A percentile compares a stretch with the other conserved stretches of the same genome.
Conservation (phyloP, 192 early-diverging fungal genomes). For the Backusella morwellensis region DNA sequence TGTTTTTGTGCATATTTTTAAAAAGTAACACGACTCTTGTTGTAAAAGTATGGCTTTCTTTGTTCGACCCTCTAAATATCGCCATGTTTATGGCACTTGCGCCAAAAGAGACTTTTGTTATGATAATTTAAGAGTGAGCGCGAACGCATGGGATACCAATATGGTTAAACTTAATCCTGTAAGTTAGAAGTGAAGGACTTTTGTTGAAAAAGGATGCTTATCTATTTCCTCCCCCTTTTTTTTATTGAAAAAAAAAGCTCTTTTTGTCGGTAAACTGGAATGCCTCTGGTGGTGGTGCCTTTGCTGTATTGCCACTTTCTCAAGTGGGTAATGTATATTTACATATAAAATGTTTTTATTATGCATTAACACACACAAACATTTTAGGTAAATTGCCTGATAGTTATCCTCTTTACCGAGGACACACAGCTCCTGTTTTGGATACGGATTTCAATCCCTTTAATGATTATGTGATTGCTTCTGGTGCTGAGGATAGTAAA, state of each 20-base stretch:
- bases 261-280: slow-evolving; percentile 83
- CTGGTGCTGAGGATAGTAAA: slow-evolving; percentile 78
- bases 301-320: slow-evolving; percentile 87
- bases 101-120: slow-evolving; percentile 90
- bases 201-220: neutral
- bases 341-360: neutral
- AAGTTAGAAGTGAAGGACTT: slow-evolving; percentile 20
- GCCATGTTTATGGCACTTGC: slow-evolving; percentile 92
- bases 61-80: slow-evolving; percentile 82
- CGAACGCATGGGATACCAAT: slow-evolving; percentile 98
- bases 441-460: slow-evolving; percentile 99
- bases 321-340: slow-evolving; percentile 48
- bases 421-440: slow-evolving; percentile 91
- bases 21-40: neutral
- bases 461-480: slow-evolving; percentile 95
- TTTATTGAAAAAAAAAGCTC: slow-evolving; percentile 31
- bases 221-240: neutral
- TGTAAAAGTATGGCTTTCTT: slow-evolving; percentile 62
- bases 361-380: neutral
- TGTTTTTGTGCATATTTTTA: neutral
- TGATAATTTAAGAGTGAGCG: slow-evolving; percentile 89
- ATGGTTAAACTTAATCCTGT: slow-evolving; percentile 92
- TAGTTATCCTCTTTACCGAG: slow-evolving; percentile 86
- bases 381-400: slow-evolving; percentile 84
- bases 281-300: slow-evolving; percentile 88